phyloP scores from a whole-genome alignment of 2,329 filamentous ascomycete genomes.

The Lasiodiplodia citricola region DNA sequence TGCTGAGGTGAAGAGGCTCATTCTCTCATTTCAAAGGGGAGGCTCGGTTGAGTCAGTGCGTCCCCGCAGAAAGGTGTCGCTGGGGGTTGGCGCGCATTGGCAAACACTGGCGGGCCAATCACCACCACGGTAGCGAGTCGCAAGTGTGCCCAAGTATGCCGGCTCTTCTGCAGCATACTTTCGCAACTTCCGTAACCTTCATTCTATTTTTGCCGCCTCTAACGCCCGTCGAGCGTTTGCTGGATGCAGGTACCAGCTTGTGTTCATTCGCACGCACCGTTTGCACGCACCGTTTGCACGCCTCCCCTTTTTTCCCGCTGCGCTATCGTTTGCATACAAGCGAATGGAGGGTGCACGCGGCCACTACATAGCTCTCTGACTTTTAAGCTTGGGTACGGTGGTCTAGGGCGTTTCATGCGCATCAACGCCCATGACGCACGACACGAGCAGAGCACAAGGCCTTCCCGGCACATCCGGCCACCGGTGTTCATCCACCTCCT shows the following conservation, averaged over 20 bases:
- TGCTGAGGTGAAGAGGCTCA: not conserved
- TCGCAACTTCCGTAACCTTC: not conserved
- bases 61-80: slow-evolving; percentile 8
- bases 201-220: not conserved
- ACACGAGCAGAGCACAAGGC: not conserved
- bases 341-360: not conserved
- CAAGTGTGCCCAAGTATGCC: not conserved
- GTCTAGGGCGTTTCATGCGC: not conserved
- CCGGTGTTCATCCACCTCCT: not conserved
- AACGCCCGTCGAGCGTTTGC: not conserved
- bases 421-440: not conserved
- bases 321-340: not conserved
- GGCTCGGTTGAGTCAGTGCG: slow-evolving; percentile 9
- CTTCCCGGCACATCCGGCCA: not conserved
- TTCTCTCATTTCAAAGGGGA: slow-evolving; percentile 7
- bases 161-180: not conserved
- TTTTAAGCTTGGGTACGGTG: not conserved
- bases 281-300: not conserved
- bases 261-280: not conserved
- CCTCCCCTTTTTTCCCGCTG: not conserved
- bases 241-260: not conserved
- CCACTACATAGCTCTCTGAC: not conserved
- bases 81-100: slow-evolving; percentile 7
- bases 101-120: not conserved
- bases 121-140: not conserved